These are phyloP conservation scores for Backusella macrospora DNA, from an alignment of 192 early-diverging fungal species.

Conservation along the genomic window DNA sequence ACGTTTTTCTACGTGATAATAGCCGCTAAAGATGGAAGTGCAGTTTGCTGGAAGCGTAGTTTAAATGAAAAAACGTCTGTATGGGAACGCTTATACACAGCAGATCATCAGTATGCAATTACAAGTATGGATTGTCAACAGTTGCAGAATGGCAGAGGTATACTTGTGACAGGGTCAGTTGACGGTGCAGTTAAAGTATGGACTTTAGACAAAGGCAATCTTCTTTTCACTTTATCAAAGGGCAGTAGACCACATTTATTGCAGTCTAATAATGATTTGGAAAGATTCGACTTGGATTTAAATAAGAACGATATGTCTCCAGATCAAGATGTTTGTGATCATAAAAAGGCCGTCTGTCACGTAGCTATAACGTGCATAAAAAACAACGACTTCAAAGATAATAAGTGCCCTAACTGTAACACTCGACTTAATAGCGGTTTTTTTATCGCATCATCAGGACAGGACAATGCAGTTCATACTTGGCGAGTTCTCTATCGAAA, in stretches of 20 bases:
- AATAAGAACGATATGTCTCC: not conserved
- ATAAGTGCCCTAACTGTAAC: conserved; percentile 20
- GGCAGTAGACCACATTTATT: conserved; percentile 7
- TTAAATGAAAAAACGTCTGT: not conserved
- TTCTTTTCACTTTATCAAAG: conserved; percentile 28
- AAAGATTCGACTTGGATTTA: not conserved
- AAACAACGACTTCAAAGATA: conserved; percentile 13
- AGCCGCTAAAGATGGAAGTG: conserved; percentile 33
- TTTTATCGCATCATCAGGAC: conserved; percentile 32
- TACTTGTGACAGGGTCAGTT: conserved; percentile 32
- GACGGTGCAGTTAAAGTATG: conserved; percentile 40
- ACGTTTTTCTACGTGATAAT: conserved; percentile 27
- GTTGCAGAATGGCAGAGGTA: conserved; percentile 26
- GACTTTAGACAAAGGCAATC: conserved; percentile 29
- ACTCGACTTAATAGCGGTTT: conserved; percentile 35
- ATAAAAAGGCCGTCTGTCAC: conserved; percentile 22
- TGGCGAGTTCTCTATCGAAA: conserved; percentile 31
- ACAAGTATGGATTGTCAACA: conserved; percentile 23
- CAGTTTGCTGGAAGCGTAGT: conserved; percentile 33
- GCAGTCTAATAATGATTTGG: conserved; percentile 2
- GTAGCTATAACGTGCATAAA: conserved; percentile 30
- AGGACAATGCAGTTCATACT: conserved; percentile 31
- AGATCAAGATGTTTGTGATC: conserved; percentile 8
- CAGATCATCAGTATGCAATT: conserved; percentile 24
- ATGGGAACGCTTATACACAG: conserved; percentile 34